A percentile compares a stretch with the other conserved stretches of the same genome.
Conservation (phyloP, 768 basidiomycete species). For the Pisolithus orientalis region DNA sequence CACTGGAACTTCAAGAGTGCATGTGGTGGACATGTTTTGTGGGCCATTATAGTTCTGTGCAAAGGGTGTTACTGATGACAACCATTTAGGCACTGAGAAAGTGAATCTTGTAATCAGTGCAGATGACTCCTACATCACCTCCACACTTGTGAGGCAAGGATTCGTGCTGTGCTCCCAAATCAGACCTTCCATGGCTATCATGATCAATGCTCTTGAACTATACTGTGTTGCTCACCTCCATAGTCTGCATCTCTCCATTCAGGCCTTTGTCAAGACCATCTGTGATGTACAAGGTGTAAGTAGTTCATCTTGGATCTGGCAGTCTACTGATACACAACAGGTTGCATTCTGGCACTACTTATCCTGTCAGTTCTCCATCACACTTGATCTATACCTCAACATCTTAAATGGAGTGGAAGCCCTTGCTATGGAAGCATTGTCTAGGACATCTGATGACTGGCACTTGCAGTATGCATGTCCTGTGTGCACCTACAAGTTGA, state of each 20-base stretch:
- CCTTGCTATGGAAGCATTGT: no score
- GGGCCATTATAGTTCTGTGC: no score
- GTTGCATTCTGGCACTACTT: slow-evolving; percentile 7
- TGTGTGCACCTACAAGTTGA: slow-evolving; percentile 4
- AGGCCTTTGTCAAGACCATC: slow-evolving; percentile 14
- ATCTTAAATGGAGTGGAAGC: slow-evolving; percentile 2
- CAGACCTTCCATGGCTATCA: no score
- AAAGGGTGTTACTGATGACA: no score
- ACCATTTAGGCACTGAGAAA: no score
- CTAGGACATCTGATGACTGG: slow-evolving; percentile 5
- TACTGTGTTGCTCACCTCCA: slow-evolving; percentile 5
- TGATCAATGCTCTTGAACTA: background rate
- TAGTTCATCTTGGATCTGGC: background rate
- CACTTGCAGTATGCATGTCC: slow-evolving; percentile 5
- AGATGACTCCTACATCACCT: no score
- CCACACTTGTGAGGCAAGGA: no score
- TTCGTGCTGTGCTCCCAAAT: no score
- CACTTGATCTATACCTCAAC: slow-evolving; percentile 22
- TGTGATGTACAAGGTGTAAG: slow-evolving; percentile 13
- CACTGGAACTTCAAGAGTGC: no score
- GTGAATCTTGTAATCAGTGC: no score
- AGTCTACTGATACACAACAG: no score
- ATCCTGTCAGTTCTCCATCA: slow-evolving; percentile 17
- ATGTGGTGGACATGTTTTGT: no score
- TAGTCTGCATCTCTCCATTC: slow-evolving; percentile 14